Conservation (phyloP, 2,329 filamentous ascomycete species). For the Colletotrichum chrysophilum region DNA sequence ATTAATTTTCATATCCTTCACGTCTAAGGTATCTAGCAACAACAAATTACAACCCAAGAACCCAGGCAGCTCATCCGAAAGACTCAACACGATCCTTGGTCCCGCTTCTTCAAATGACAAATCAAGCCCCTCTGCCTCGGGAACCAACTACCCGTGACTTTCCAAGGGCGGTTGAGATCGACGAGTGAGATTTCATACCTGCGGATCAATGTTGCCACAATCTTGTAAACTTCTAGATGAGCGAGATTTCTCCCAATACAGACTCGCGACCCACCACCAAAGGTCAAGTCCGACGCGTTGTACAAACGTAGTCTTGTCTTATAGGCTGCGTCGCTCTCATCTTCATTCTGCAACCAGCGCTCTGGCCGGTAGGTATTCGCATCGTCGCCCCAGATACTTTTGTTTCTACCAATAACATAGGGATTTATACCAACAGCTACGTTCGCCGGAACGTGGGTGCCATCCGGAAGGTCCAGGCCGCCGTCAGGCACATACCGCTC, state of each 20-base stretch:
- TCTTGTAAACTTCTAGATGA: constrained; percentile 38
- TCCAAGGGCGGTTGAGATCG: constrained; percentile 24
- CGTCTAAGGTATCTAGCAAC: too few relatives aligned
- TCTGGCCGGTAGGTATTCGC: constrained; percentile 50
- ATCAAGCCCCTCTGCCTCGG: constrained; percentile 21
- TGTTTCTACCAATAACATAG: constrained; percentile 43
- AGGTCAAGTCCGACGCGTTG: constrained; percentile 42
- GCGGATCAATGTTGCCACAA: constrained; percentile 45
- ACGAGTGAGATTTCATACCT: constrained; percentile 43
- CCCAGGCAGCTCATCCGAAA: background rate
- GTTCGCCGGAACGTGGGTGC: constrained; percentile 37
- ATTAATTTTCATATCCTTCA: too few relatives aligned
- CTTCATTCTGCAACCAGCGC: constrained; percentile 46
- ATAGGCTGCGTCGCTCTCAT: constrained; percentile 36
- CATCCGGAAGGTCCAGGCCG: constrained; percentile 41
- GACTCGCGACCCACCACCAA: constrained; percentile 43
- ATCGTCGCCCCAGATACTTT: constrained; percentile 47
- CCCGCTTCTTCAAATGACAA: constrained; percentile 21
- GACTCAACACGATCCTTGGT: background rate
- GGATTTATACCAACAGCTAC: constrained; percentile 45
- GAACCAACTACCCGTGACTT: constrained; percentile 21
- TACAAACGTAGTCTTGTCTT: constrained; percentile 36
- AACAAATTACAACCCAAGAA: too few relatives aligned
- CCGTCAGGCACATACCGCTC: constrained; percentile 53
- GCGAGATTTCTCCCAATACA: constrained; percentile 43